Conservation (phyloP, 129 eudicot species). For the Flaveria sonorensis region DNA sequence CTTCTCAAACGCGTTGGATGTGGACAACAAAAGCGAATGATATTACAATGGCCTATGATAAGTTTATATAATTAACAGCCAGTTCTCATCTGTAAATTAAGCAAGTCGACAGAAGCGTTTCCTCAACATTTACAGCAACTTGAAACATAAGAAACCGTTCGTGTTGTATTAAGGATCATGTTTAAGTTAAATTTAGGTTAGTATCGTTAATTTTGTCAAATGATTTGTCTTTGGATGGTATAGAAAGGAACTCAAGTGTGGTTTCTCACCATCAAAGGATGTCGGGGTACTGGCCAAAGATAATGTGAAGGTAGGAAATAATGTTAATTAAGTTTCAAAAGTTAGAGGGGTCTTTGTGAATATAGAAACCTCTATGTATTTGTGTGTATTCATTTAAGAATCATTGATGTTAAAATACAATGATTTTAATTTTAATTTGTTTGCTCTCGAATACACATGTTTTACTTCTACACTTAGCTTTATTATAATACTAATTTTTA, state of each 20-base stretch:
- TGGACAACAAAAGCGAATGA: conserved; percentile 18
- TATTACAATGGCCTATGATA: not conserved
- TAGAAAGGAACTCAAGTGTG: conserved; percentile 4
- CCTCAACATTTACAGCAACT: not conserved
- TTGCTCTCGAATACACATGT: no score
- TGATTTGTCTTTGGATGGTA: not conserved
- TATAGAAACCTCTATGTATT: not conserved
- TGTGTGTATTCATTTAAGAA: not conserved
- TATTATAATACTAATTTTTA: no score
- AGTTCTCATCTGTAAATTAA: not conserved
- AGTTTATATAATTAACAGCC: not conserved
- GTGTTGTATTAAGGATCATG: not conserved
- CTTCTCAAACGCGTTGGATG: conserved; percentile 33
- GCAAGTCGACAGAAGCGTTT: not conserved
- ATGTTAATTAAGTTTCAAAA: conserved; percentile 10
- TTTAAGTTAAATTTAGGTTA: not conserved
- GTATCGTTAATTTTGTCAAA: not conserved
- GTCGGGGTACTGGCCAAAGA: conserved; percentile 1
- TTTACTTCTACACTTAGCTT: no score
- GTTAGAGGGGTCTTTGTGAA: conserved; percentile 14
- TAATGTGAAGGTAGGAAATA: not conserved
- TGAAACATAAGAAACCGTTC: not conserved
- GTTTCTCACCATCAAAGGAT: conserved; percentile 10
- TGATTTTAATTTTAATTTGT: no score
- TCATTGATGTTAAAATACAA: not conserved